Evolutionary conservation across 2,329 filamentous ascomycete species (phyloP).

Genomic region (Neofusicoccum kwambonambiense): DNA sequence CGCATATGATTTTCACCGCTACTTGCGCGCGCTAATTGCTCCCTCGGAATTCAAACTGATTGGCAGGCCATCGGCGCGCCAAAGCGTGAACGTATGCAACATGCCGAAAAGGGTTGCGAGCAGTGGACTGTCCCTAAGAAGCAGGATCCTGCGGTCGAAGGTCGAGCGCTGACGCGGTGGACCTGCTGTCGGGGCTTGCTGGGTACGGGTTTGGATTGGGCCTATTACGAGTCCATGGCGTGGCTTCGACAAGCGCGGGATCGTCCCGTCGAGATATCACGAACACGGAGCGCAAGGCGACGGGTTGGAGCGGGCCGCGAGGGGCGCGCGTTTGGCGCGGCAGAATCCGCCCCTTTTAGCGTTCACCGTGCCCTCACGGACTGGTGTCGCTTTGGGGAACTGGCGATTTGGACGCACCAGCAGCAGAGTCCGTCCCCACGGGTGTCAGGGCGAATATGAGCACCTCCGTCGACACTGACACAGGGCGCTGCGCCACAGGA

Average conservation of each 20-base stretch:
- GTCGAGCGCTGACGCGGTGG: background rate
- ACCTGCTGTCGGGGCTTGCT: background rate
- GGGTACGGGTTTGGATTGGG: background rate
- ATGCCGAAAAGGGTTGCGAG: background rate
- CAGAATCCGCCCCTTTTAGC: background rate
- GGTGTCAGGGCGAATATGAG: too few relatives aligned
- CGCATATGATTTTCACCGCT: background rate
- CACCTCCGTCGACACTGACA: too few relatives aligned
- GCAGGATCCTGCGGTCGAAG: background rate
- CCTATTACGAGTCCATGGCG: background rate
- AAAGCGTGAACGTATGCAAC: background rate
- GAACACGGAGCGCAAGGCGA: background rate
- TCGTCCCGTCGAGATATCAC: background rate
- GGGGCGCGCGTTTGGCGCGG: constrained; percentile 3
- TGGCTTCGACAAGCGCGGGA: background rate
- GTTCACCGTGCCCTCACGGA: background rate
- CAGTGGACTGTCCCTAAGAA: background rate
- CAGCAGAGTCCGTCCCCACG: too few relatives aligned
- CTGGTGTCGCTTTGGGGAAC: background rate
- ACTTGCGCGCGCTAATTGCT: background rate
- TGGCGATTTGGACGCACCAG: background rate
- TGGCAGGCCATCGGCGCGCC: too few relatives aligned
- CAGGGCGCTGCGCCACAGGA: background rate
- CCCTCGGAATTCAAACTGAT: background rate
- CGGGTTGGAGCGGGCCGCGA: background rate